phyloP scores from a whole-genome alignment of 1,139 yeast genomes.

The Geotrichum restrictum region DNA sequence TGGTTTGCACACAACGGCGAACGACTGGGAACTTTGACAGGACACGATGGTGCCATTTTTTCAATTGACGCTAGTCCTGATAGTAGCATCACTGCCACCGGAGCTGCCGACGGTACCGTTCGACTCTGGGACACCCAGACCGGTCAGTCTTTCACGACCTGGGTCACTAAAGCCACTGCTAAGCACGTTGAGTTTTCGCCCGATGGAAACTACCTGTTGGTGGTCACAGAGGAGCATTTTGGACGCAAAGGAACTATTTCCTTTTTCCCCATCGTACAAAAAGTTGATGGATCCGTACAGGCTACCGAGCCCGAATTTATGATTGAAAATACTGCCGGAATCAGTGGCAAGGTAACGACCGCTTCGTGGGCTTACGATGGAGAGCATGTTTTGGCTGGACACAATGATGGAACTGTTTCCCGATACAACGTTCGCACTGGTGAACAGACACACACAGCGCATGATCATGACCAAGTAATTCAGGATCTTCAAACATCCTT shows the following conservation, averaged over 20 bases:
- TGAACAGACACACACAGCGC: conserved; percentile 54
- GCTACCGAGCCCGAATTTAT: conserved; percentile 53
- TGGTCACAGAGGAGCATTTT: conserved; percentile 90
- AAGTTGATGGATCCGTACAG: conserved; percentile 39
- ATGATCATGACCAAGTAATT: conserved; percentile 68
- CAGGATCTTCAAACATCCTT: conserved; percentile 89
- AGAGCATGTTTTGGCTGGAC: conserved; percentile 76
- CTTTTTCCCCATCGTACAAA: conserved; percentile 57
- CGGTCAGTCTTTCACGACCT: conserved; percentile 72
- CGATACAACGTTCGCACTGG: conserved; percentile 78
- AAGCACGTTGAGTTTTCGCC: conserved; percentile 87
- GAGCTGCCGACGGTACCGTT: conserved; percentile 84
- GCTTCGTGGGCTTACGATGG: conserved; percentile 87
- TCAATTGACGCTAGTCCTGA: conserved; percentile 76
- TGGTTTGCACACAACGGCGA: conserved; percentile 97
- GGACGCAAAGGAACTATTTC: conserved; percentile 77
- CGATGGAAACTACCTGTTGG: conserved; percentile 62
- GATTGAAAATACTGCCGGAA: conserved; percentile 50
- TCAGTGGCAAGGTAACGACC: conserved; percentile 64
- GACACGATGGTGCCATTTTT: conserved; percentile 94
- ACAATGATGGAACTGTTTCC: conserved; percentile 77
- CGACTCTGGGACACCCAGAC: conserved; percentile 80
- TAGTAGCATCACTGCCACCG: conserved; percentile 68
- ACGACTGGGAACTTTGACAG: conserved; percentile 86
- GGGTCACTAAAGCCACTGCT: conserved; percentile 79